Evolutionary conservation across 257 asterid genomes (phyloP).

Genomic region (Rauvolfia tetraphylla): DNA sequence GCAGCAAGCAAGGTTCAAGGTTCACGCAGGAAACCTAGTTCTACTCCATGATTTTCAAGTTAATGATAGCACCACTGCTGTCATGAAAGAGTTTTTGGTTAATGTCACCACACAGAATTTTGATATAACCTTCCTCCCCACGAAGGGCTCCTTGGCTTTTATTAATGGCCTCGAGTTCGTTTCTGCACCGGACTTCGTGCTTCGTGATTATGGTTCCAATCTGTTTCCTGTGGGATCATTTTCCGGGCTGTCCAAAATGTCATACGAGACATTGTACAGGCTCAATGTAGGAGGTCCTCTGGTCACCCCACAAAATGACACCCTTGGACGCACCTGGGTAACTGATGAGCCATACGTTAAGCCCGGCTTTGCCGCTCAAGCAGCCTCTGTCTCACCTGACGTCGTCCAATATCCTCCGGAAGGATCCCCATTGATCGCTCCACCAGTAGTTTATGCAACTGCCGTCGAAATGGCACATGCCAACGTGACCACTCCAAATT

Average conservation of each 20-base stretch:
- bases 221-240: slow-evolving; percentile 43
- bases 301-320: slow-evolving; percentile 32
- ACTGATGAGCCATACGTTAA: slow-evolving; percentile 54
- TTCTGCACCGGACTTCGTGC: slow-evolving; percentile 50
- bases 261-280: slow-evolving; percentile 39
- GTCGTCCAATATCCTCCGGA: slow-evolving; percentile 63
- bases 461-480: slow-evolving; percentile 78
- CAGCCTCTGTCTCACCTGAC: slow-evolving; percentile 41
- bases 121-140: slow-evolving; percentile 37
- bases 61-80: slow-evolving; percentile 13
- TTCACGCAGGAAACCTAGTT: slow-evolving; percentile 34
- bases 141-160: slow-evolving; percentile 36
- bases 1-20: slow-evolving; percentile 40
- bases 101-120: slow-evolving; percentile 50
- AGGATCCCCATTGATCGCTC: slow-evolving; percentile 76
- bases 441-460: slow-evolving; percentile 70
- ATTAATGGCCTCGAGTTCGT: slow-evolving; percentile 56
- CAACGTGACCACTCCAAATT: slow-evolving; percentile 49
- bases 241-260: slow-evolving; percentile 32
- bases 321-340: slow-evolving; percentile 44
- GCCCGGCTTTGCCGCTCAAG: slow-evolving; percentile 36
- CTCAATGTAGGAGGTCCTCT: slow-evolving; percentile 51
- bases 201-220: slow-evolving; percentile 33
- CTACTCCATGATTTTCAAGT: slow-evolving; percentile 41
- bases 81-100: slow-evolving; percentile 39